A percentile compares a stretch with the other conserved stretches of the same genome.
phyloP scores from a whole-genome alignment of 2,329 filamentous ascomycete species.

The Talaromyces rugulosus region DNA sequence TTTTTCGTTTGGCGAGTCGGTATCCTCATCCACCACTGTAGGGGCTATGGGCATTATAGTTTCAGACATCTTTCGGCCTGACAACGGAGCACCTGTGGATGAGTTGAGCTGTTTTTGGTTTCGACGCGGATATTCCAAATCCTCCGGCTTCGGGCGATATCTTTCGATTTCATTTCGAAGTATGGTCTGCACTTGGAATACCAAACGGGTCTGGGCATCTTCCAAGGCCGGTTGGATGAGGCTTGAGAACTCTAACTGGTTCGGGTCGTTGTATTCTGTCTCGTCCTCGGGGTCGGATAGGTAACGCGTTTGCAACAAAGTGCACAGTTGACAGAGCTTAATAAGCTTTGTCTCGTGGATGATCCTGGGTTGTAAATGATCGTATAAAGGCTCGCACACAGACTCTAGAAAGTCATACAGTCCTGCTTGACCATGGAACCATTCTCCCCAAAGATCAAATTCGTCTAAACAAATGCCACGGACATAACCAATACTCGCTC shows the following conservation, averaged over 20 bases:
- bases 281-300: conserved; percentile 57
- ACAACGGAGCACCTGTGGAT: conserved; percentile 44
- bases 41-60: conserved; percentile 47
- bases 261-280: conserved; percentile 44
- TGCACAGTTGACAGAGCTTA: conserved; percentile 64
- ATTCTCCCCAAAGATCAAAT: conserved; percentile 63
- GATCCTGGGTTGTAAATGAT: conserved; percentile 60
- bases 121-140: conserved; percentile 60
- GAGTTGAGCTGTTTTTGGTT: conserved; percentile 43
- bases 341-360: conserved; percentile 64
- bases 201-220: conserved; percentile 63
- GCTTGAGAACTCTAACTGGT: conserved; percentile 58
- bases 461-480: conserved; percentile 64
- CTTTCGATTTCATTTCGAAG: conserved; percentile 64
- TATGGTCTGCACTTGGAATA: conserved; percentile 60
- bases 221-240: conserved; percentile 63
- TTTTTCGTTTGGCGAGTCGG: conserved; percentile 37
- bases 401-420: conserved; percentile 64
- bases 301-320: conserved; percentile 62
- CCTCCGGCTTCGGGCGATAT: conserved; percentile 61
- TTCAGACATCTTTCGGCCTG: conserved; percentile 47
- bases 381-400: conserved; percentile 64
- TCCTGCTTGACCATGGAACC: conserved; percentile 60
- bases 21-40: conserved; percentile 48
- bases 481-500: conserved; percentile 61